Base-by-base conservation (phyloP, 2,329 filamentous ascomycete genomes). In the Fusarium irregulare region DNA sequence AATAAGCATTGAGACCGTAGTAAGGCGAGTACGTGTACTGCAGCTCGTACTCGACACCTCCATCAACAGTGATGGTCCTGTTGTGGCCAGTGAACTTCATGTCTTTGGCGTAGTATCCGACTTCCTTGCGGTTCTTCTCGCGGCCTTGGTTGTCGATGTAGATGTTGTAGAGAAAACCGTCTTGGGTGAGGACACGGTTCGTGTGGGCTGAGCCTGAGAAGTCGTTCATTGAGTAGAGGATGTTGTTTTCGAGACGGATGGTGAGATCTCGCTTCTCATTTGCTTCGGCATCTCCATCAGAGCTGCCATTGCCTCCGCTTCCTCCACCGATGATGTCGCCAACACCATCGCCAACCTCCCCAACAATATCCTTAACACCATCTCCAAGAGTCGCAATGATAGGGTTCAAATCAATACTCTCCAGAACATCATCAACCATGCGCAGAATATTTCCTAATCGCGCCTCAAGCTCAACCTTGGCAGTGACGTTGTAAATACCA, bases 41-140 rank as follows among this genome's bases (percentile, higher is more conserved):
- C 12, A 66, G 28, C 56, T 66, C 64, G 13, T 53, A 66, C 23
- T 66, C 64, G 0, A 51, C 28, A 2, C 49, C 64, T 23, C 25
- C 49, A 3, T 66, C 64, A 0, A 48, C 34, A 0, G 40, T 62
- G 9, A 66, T 48, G 4, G 64, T 66, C 18, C 58, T 66, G 8
- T 66, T 66, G 16, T 66, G 64, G 3, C 64, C 64, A 0, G 64
- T 66, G 11, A 66, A 66, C 49, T 66, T 66, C 64, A 66, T 66
- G 20, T 66, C 64, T 21, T 62, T 66, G 34, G 13, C 56, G 34
- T 66, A 66, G 20, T 66, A 66, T 7, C 64, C 64, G 11, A 66
- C 49, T n/a, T 66, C 40, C 4, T 66, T 66, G 7, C 64, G 64
- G 18, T 64, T 51, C 42, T 55, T 66, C 34, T 66, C 64, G 1